Base-by-base conservation (phyloP, 2,329 filamentous ascomycete species). In the Atkinsonella hypoxylon region DNA sequence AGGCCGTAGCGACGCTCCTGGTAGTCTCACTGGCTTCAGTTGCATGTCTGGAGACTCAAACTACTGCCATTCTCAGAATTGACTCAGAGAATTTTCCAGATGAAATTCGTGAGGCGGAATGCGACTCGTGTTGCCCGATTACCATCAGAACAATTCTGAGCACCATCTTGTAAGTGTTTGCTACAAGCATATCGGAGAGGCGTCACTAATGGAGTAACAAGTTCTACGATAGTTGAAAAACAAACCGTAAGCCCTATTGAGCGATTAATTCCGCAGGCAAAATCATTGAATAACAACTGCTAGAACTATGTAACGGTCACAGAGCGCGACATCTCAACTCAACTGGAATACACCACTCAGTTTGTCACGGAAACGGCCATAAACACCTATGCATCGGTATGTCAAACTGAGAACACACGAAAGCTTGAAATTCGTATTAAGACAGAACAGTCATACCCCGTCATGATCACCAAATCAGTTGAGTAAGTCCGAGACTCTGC, bases 371-470 rank as follows among this genome's bases (percentile, higher is more conserved):
- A 40, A 8, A 59, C 58, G 4, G 52, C 51, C 9, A 54, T 49
- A 11, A 42, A 45, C 17, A 55, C 54, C 15, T 53, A 52, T 20
- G 20, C 51, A 36, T 54, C 42, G 17, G 58, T 58, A 53, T 47
- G 53, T 31, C 26, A 40, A 10, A 31, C 13, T 41, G 12, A 22
- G 26, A 9, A 45, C 11, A 13, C n/a, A 26, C 17, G 12, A 10
- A 9, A 10, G 17, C 15, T 8, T 9, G 10, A 32, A 12, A 30
- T 10, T 43, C n/a, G n/a, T 49, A 22, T 49, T 51, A 38, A 56
- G 32, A n/a, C 26, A 17, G 9, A 20, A 7, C 12, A 60, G 58
- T 59, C 59, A 4, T 58, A 55, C 32, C 56, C 57, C 4, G 48
- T 60, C n/a, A 59, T 58, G 9, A 45, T 58, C 1, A 61, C 58